Evolutionary conservation across 2,329 filamentous ascomycete species (phyloP).

Genomic region (Xylariaceae sp.): DNA sequence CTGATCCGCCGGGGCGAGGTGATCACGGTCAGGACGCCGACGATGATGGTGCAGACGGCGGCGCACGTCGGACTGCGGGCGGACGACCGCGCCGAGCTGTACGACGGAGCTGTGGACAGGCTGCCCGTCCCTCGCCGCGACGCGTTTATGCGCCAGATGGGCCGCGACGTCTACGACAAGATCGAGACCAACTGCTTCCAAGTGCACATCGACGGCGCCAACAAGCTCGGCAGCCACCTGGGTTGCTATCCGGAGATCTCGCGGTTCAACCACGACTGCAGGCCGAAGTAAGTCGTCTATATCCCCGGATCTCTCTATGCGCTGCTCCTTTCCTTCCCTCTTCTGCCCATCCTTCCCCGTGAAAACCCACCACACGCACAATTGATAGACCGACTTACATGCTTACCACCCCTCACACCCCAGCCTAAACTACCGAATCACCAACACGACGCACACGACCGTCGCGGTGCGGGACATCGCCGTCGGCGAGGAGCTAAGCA

Average conservation of each 20-base stretch:
- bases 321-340: too few species aligned
- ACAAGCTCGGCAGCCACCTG: slow-evolving; percentile 35
- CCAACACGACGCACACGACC: slow-evolving; percentile 41
- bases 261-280: slow-evolving; percentile 44
- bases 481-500: slow-evolving; percentile 43
- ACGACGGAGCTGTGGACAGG: slow-evolving; percentile 33
- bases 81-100: slow-evolving; percentile 30
- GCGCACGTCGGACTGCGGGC: slow-evolving; percentile 20
- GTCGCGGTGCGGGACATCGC: slow-evolving; percentile 42
- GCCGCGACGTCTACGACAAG: slow-evolving; percentile 35
- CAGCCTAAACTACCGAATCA: slow-evolving; percentile 37
- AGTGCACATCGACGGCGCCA: slow-evolving; percentile 34
- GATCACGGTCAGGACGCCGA: slow-evolving; percentile 38
- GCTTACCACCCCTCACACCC: too few species aligned
- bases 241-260: slow-evolving; percentile 40
- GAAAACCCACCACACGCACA: neutral
- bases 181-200: slow-evolving; percentile 42
- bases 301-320: too few species aligned
- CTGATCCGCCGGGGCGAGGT: slow-evolving; percentile 41
- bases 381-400: too few species aligned
- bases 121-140: slow-evolving; percentile 29
- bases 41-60: slow-evolving; percentile 35
- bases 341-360: too few species aligned
- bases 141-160: slow-evolving; percentile 38
- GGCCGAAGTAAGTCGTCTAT: slow-evolving; percentile 41